These are phyloP conservation scores for Leishmania mexicana DNA, from an alignment of 208 protist species.

Conservation along the genomic window DNA sequence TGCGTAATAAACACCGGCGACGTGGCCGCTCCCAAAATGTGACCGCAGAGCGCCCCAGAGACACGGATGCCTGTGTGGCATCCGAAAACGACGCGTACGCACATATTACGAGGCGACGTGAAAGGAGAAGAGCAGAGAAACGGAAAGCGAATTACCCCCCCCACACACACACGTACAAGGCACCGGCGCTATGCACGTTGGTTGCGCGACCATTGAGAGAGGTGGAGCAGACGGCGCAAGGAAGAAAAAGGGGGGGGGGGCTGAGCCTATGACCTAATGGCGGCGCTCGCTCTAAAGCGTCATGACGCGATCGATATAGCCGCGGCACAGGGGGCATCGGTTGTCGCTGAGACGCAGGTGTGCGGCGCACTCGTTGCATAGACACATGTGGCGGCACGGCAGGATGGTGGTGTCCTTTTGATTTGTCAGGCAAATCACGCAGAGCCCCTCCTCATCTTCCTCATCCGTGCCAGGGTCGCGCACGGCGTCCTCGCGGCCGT, in stretches of 20 bases:
- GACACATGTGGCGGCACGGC: constrained; percentile 93
- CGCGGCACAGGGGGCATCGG: constrained; percentile 92
- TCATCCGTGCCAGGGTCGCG: constrained; percentile 18
- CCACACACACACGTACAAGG: background rate
- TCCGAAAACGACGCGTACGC: background rate
- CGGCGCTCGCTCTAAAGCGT: constrained; percentile 33
- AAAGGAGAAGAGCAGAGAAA: background rate
- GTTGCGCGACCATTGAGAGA: background rate
- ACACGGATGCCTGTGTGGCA: background rate
- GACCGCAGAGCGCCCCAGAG: background rate
- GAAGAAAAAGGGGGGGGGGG: background rate
- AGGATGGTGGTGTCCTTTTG: constrained; percentile 86
- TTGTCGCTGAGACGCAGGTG: constrained; percentile 78
- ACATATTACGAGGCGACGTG: background rate
- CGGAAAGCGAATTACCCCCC: background rate
- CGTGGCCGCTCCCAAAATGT: background rate
- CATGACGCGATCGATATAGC: constrained; percentile 71
- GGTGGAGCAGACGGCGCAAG: background rate
- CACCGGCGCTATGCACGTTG: background rate
- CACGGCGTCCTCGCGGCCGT: constrained; percentile 40
- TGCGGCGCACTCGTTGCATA: constrained; percentile 87
- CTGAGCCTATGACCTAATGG: background rate
- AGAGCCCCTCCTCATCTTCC: constrained; percentile 51
- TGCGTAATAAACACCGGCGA: background rate
- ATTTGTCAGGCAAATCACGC: constrained; percentile 91